Base-by-base conservation (phyloP, 495 filamentous ascomycete genomes). In the Talaromyces borbonicus region DNA sequence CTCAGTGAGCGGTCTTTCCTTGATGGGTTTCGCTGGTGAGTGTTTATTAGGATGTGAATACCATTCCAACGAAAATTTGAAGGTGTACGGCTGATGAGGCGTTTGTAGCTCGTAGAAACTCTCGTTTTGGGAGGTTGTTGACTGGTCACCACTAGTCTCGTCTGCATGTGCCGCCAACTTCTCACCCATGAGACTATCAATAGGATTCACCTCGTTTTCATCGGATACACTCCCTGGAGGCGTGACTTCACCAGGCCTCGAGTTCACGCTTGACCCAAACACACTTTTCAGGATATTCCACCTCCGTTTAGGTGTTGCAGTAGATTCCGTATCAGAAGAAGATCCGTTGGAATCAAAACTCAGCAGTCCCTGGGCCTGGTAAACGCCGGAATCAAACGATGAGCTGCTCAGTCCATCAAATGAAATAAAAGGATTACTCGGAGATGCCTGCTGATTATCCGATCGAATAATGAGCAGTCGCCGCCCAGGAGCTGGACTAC, bases 391-490 rank as follows among this genome's bases (percentile, higher is more conserved):
- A 43, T 72, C 66, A 1, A 68, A 64, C 0, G 68, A 50, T 9
- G 60, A 56, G 18, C 56, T 64, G 12, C 80, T 56, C 19, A 83
- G 65, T 15, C 77, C 72, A 51, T 85, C 81, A 51, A 84, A 84
- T 0, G 80, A 79, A 14, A 83, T 69, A 40, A 84, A 84, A 16
- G 78, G 60, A 49, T 60, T 71, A 5, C 68, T 62, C 14, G 74
- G 73, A 25, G 81, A 75, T 8, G 63, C 52, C 23, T 75, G 57
- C 43, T 78, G 77, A 41, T 80, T 66, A 56, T 98, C 92, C 52
- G 85, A 92, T 45, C 89, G 80, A 43, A 96, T 86, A 55, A 98
- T 97, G 44, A 95, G 74, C 44, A 98, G 84, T 44, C 88, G 74
- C 39, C 92, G 85, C 31, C 85, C 83, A n/a, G 93, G 92, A 2